Evolutionary conservation across 2,329 filamentous ascomycete genomes (phyloP), one percentile per base, ranked within the genome.

Genomic region (Didymella segeticola): DNA sequence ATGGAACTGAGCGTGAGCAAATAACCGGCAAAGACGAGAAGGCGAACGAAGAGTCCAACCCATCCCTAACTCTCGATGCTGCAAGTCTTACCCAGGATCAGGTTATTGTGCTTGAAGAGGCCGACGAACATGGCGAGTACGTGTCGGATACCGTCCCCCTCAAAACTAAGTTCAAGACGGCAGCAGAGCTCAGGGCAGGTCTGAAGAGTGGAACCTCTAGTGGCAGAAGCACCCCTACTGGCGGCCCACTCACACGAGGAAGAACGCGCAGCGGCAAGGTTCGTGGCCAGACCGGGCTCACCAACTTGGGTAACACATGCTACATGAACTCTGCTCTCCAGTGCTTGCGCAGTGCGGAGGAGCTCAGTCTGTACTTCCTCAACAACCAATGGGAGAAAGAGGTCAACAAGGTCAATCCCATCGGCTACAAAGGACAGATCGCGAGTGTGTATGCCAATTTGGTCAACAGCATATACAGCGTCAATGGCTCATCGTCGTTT

Each of bases 261-360:
- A 84, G 90, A 51, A 78, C 83, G 7, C 85, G 88, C 56, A 84
- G 86, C 31, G 89, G 89, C 9, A 86, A 87, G 57, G 85, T 86
- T 11, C 76, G 86, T 27, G 95, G 95, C 26, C 89, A 88, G 33
- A 89, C 93, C 34, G 95, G 95, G 27, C 79, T 99, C 46, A 86
- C 85, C 60, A 99, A 99, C 69, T 79, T 99, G 12, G 95, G 95
- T 42, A 99, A 99, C 69, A 98, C 95, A 0, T 99, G 95, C 77
- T 99, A 99, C 78, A 97, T 98, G 93, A 98, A 98, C 75, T 96
- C 93, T 19, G 95, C 95, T 9, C 80, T 98, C 48, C 95, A 99
- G 72, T 99, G 95, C 72, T 86, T 99, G 45, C 87, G 93, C 43
- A 96, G 91, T 64, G 92, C 97, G 0, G 91, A 96, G 70, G 95